Base-by-base conservation (phyloP, 2,329 filamentous ascomycete genomes). In the Diaporthe citriasiana region DNA sequence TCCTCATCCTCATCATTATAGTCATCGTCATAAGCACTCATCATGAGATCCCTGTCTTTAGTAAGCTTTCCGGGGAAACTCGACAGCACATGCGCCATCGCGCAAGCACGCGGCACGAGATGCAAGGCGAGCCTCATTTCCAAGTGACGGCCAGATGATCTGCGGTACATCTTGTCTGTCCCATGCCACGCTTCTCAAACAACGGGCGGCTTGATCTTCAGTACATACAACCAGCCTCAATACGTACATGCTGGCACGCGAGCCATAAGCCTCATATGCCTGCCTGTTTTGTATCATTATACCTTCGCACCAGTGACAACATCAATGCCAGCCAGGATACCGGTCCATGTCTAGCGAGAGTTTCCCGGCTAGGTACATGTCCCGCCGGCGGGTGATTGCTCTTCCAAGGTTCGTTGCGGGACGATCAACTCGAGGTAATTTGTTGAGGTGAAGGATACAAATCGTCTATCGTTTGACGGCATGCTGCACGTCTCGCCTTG, bases 401-500 rank as follows among this genome's bases (percentile, higher is more conserved):
- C 33, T 53, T 53, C 63, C 45, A 68, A 53, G 63, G 22, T 53
- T 53, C 33, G 63, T 47, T 13, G 45, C 33, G n/a, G 15, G 45
- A 51, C 22, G 33, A 35, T 35, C 63, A 68, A 27, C 19, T 19
- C 22, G 13, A 66, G n/a, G 22, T 38, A 19, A 27, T 35, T 38
- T 65, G 42, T 50, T 30, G 10, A 38, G 63, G 33, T 19, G 40
- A 33, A 38, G 45, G 27, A 50, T 38, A 47, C 45, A 66, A 22
- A 51, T n/a, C n/a, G 57, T 42, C 57, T 13, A 68, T 51, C 15
- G 63, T 68, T 51, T 68, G 63, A 66, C 63, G 17, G n/a, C 63
- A 53, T 68, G 33, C 45, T 68, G 63, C 63, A 68, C 63, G 63
- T 68, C 63, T 68, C 63, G 63, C 63, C 63, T 68, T 68, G 63